Conservation (phyloP, 208 protist species). For the Acanthamoeba triangularis region DNA sequence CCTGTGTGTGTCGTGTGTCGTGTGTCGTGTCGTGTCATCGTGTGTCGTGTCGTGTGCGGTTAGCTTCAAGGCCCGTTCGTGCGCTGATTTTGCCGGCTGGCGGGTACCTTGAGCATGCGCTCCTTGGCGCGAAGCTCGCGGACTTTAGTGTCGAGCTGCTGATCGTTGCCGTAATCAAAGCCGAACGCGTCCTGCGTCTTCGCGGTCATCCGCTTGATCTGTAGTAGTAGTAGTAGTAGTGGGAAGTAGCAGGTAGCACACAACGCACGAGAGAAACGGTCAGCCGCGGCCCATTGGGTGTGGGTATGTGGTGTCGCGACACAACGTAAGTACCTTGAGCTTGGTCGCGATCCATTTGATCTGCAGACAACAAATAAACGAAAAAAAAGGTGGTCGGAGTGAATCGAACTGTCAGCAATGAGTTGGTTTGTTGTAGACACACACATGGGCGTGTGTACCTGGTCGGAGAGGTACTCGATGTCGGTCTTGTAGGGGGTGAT, state of each 20-base stretch:
- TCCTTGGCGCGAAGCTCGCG: slow-evolving; percentile 44
- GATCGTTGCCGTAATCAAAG: neutral
- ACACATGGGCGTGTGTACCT: too few species aligned
- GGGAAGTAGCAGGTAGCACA: neutral
- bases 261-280: neutral
- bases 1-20: neutral
- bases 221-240: neutral
- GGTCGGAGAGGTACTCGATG: slow-evolving; percentile 10
- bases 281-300: too few species aligned
- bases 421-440: too few species aligned
- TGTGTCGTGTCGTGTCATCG: neutral
- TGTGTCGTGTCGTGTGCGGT: too few species aligned
- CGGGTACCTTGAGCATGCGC: slow-evolving; percentile 63
- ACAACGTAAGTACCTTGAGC: neutral
- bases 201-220: slow-evolving; percentile 12
- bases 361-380: too few species aligned
- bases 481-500: slow-evolving; percentile 21
- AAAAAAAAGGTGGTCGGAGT: too few species aligned
- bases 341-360: neutral
- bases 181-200: slow-evolving; percentile 29
- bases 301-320: neutral
- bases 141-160: neutral
- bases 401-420: too few species aligned
- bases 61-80: too few species aligned
- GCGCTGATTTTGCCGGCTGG: too few species aligned